Conservation (phyloP, 305 asterid genomes). For the Nicotiana rustica region DNA sequence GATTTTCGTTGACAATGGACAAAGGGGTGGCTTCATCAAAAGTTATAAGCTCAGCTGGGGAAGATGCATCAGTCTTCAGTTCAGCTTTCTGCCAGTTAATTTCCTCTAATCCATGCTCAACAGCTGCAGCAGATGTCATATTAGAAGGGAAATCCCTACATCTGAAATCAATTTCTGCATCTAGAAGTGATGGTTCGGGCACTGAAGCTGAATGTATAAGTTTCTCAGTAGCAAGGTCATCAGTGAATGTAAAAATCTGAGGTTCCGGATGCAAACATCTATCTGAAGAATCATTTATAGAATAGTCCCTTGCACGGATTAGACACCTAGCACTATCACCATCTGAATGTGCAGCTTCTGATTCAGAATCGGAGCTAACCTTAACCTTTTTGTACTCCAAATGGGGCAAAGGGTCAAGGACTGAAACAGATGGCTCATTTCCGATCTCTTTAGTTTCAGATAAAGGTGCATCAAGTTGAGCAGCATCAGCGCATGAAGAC, state of each 20-base stretch:
- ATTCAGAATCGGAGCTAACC: conserved; percentile 60
- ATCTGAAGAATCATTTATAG: conserved; percentile 43
- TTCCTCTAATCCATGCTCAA: conserved; percentile 53
- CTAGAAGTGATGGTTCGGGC: conserved; percentile 40
- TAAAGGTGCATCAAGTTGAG: conserved; percentile 42
- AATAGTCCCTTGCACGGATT: conserved; percentile 46
- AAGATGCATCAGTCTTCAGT: conserved; percentile 38
- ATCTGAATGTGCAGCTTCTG: conserved; percentile 56
- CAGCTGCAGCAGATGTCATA: conserved; percentile 43
- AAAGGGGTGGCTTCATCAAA: conserved; percentile 44
- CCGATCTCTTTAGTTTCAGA: conserved; percentile 41
- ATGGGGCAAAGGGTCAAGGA: conserved; percentile 46
- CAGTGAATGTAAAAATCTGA: conserved; percentile 40
- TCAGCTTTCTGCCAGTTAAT: conserved; percentile 51
- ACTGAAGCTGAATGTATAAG: conserved; percentile 47
- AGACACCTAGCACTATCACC: conserved; percentile 41
- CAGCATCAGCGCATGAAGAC: conserved; percentile 43
- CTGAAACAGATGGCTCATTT: conserved; percentile 34
- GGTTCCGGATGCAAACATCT: conserved; percentile 41
- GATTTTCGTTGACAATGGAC: conserved; percentile 41
- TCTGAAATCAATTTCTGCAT: conserved; percentile 41
- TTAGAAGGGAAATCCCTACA: conserved; percentile 37
- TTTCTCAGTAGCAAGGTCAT: conserved; percentile 46
- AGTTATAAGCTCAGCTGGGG: conserved; percentile 44
- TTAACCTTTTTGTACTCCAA: conserved; percentile 60